A percentile compares a stretch with the other conserved stretches of the same genome.
phyloP scores from a whole-genome alignment of 75 land plant genomes.

The Adiantum capillusveneris region DNA sequence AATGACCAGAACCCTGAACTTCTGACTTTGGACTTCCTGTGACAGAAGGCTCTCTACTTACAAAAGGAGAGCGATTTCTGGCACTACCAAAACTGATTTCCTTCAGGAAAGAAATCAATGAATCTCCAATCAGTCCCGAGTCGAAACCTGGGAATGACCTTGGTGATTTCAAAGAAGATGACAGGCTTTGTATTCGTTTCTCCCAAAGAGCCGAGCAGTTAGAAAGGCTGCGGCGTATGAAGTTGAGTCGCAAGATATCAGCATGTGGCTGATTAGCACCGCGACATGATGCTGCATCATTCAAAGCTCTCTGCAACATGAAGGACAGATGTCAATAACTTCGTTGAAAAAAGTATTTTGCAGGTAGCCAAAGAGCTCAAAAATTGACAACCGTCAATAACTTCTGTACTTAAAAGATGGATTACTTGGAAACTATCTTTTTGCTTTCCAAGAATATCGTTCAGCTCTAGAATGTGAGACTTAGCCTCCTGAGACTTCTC shows the following conservation, averaged over 20 bases:
- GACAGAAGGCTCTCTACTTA: background rate
- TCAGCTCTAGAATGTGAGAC: slow-evolving; percentile 33
- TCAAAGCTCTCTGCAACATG: slow-evolving; percentile 14
- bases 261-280: slow-evolving; percentile 18
- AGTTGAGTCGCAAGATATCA: slow-evolving; percentile 24
- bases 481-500: slow-evolving; percentile 11
- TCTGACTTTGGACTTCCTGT: background rate
- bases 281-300: slow-evolving; percentile 10
- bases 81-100: background rate
- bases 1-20: background rate
- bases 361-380: too few species aligned
- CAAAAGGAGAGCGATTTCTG: background rate
- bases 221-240: slow-evolving; percentile 11
- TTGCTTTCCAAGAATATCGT: slow-evolving; percentile 50
- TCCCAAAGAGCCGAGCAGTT: slow-evolving; percentile 18
- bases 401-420: background rate
- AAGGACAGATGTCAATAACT: background rate
- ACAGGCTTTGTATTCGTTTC: slow-evolving; percentile 15
- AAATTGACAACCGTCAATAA: too few species aligned
- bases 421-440: slow-evolving; percentile 65
- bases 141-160: slow-evolving; percentile 6
- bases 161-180: slow-evolving; percentile 1
- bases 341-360: too few species aligned
- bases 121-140: slow-evolving; percentile 4
- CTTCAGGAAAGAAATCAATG: background rate